Conservation (phyloP, 495 filamentous ascomycete species). For the Penicillium goetzii region DNA sequence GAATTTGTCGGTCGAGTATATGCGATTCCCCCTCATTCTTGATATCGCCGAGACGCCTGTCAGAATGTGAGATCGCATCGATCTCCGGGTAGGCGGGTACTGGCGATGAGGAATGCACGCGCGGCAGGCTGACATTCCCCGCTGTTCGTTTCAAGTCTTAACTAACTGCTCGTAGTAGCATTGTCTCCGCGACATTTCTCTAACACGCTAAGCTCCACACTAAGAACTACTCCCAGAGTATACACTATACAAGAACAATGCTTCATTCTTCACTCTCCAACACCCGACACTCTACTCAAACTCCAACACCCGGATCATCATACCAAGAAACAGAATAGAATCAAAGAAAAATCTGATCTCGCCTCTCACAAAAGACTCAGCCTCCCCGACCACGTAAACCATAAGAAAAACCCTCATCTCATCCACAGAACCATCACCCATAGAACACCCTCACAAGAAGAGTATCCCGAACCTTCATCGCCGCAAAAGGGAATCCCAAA, state of each 20-base stretch:
- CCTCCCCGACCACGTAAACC: not conserved
- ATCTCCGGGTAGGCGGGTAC: not conserved
- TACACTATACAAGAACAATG: not conserved
- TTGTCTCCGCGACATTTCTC: not conserved
- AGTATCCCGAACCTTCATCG: constrained; percentile 2
- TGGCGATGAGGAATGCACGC: constrained; percentile 7
- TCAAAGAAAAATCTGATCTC: not conserved
- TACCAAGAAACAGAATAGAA: not conserved
- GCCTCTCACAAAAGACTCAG: not conserved
- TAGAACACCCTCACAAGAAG: constrained; percentile 2
- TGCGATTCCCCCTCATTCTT: constrained; percentile 1
- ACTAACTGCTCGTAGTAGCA: not conserved
- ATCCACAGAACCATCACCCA: not conserved
- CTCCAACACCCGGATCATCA: not conserved
- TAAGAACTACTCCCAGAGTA: not conserved
- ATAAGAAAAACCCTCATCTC: not conserved
- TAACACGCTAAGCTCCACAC: constrained; percentile 6
- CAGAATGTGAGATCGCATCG: constrained; percentile 18
- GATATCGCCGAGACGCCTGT: not conserved
- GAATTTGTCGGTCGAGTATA: not conserved
- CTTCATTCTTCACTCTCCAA: not conserved
- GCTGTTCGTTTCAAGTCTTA: constrained; percentile 8
- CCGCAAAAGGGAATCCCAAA: constrained; percentile 3
- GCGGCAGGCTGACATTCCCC: constrained; percentile 9
- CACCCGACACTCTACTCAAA: not conserved